phyloP scores from a whole-genome alignment of 2,329 filamentous ascomycete species.

The Tolypocladium cylindrosporum region DNA sequence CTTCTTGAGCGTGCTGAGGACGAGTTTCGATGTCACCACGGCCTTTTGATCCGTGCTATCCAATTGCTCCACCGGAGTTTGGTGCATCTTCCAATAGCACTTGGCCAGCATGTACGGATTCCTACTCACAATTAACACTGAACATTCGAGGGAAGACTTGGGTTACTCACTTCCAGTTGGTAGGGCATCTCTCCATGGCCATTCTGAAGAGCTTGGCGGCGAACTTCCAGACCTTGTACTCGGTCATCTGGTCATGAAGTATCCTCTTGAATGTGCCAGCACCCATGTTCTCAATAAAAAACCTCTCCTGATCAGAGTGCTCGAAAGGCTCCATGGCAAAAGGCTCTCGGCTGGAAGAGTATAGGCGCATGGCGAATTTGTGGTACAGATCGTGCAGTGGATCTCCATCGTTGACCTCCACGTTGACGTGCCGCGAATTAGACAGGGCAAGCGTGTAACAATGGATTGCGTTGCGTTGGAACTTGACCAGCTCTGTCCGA shows the following conservation, averaged over 20 bases:
- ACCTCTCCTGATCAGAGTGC: slow-evolving; percentile 45
- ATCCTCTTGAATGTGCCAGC: slow-evolving; percentile 41
- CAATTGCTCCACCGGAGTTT: slow-evolving; percentile 33
- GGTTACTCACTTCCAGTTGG: slow-evolving; percentile 44
- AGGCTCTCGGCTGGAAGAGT: slow-evolving; percentile 50
- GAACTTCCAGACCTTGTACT: slow-evolving; percentile 53
- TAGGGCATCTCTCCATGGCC: slow-evolving; percentile 42
- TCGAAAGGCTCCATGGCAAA: slow-evolving; percentile 54
- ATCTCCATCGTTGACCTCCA: slow-evolving; percentile 37
- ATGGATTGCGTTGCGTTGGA: slow-evolving; percentile 74
- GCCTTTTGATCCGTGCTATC: slow-evolving; percentile 29
- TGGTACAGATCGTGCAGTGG: slow-evolving; percentile 49
- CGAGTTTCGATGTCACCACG: slow-evolving; percentile 20
- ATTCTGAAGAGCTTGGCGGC: slow-evolving; percentile 45
- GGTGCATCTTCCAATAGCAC: slow-evolving; percentile 55
- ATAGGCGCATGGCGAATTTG: slow-evolving; percentile 52
- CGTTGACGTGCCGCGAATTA: slow-evolving; percentile 36
- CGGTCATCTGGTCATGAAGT: slow-evolving; percentile 45
- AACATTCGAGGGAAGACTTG: neutral
- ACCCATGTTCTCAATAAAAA: slow-evolving; percentile 42
- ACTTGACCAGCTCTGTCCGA: slow-evolving; percentile 60
- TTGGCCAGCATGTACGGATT: slow-evolving; percentile 53
- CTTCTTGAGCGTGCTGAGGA: slow-evolving; percentile 41
- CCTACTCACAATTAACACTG: slow-evolving; percentile 21
- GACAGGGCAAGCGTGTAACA: slow-evolving; percentile 58